Evolutionary conservation across 1,139 yeast genomes (phyloP), one percentile per base, ranked within the genome.

Genomic region (Candida freyschussii): DNA sequence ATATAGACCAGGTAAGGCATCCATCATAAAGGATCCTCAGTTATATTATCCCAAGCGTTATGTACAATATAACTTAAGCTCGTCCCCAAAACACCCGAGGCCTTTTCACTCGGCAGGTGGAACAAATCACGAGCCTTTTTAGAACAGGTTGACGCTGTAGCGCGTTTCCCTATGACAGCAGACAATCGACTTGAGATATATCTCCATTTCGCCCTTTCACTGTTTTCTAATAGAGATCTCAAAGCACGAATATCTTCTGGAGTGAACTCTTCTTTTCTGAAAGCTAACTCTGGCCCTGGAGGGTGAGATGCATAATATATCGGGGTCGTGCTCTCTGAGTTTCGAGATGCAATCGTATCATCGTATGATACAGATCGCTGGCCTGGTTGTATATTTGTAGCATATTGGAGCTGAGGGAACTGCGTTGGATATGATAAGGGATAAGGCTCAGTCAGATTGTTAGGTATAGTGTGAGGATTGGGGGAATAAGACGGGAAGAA

Each of bases 161-260:
- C 61, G 17, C 69, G 50, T 40, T 51, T 38, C 7, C 50, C 52
- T 12, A 49, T 44, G 11, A 34, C 24, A 3, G 39, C 14, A 2
- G 47, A 40, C 7, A 48, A 30, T 17, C 39, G 40, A 11, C 47
- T 60, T 46, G 69, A 59, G 29, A 65, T 53, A 41, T 52, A 63
- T 40, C 60, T 59, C 70, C 70, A 65, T 36, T 65, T 65, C 26
- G 62, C 60, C 30, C 60, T 48, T 35, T 65, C 70, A 7, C 64
- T 69, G 6, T 50, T 47, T 20, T 56, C 60, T 24, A 65, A 48
- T 23, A 64, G 43, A 6, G 57, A 55, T 28, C 53, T 44, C 26
- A 65, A 48, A 13, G 58, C 56, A 13, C 55, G 57, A 5, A 55
- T 39, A 31, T 62, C 69, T 8, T 59, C 60, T 9, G 24, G 20